Base-by-base conservation (phyloP, 345 rosid species). In the Heritiera littoralis region DNA sequence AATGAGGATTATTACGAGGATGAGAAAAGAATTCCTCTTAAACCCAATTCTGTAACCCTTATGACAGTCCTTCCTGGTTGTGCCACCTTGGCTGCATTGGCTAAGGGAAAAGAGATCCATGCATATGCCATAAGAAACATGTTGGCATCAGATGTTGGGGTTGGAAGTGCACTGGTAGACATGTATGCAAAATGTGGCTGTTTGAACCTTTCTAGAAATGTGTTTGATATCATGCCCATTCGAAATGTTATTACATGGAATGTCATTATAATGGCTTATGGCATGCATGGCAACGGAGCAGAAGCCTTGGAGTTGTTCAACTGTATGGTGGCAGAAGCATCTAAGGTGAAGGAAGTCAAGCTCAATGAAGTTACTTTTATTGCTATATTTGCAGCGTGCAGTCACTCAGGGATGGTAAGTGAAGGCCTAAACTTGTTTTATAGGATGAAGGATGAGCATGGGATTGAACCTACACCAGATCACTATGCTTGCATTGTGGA, bases 101-200 rank as follows among this genome's bases (percentile, higher is more conserved):
- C 90, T 18, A 95, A 92, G 81, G 98, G 99, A 64, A 91, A 89
- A 81, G 96, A 95, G 84, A 89, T 95, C 59, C 99, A 95, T 84
- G 91, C 93, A 76, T 95, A 91, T 46, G 96, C 99, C 55, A 84
- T 90, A 81, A 88, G 92, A 88, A 86, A 88, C 84, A 71, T 76
- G 70, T 84, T 95, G 72, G 93, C 86, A 55, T 81, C 89, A 72
- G 92, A 91, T 80, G 90, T 95, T 73, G 92, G 93, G 10, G 95
- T 95, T 23, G 99, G 98, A 74, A 95, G 98, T 81, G 97, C 98
- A 77, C 80, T 92, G 66, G 94, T 93, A 68, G 97, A 93, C 83
- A 91, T 93, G 97, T 95, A 93, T 74, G 97, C 96, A 75, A 95
- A 95, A 88, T 92, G 92, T 5, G 98, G 99, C 41, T 88, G 91